These are phyloP conservation scores for Fraxinus excelsior DNA, from an alignment of 257 asterid genomes.

Conservation along the genomic window DNA sequence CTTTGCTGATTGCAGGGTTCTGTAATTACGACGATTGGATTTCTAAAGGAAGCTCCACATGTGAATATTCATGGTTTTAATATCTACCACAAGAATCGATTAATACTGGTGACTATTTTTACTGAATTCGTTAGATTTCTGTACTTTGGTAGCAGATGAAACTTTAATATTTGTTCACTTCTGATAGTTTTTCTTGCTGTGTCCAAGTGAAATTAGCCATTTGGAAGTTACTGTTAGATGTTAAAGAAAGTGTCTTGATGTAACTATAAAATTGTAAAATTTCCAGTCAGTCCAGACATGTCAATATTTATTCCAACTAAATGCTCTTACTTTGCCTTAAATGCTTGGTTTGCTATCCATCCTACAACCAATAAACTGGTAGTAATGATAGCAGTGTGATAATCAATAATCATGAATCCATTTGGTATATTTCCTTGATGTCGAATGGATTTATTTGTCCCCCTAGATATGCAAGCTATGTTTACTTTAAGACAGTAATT, in stretches of 20 bases:
- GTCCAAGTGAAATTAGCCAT: conserved; percentile 17
- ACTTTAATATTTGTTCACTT: conserved; percentile 1
- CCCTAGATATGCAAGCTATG: background rate
- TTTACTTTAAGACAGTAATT: background rate
- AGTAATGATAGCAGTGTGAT: background rate
- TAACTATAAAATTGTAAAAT: background rate
- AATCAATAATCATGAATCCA: conserved; percentile 5
- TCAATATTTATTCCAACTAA: background rate
- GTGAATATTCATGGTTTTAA: conserved; percentile 90
- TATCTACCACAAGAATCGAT: conserved; percentile 93
- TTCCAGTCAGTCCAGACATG: background rate
- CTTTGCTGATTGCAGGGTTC: conserved; percentile 55
- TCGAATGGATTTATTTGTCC: background rate
- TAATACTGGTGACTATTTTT: conserved; percentile 70
- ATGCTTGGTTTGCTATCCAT: background rate
- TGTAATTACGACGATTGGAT: conserved; percentile 79
- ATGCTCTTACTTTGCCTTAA: conserved; percentile 1
- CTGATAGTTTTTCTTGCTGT: conserved; percentile 12
- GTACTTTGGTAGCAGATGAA: background rate
- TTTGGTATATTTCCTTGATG: conserved; percentile 16
- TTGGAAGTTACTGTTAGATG: conserved; percentile 6
- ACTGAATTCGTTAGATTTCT: conserved; percentile 19
- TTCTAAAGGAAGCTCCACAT: conserved; percentile 85
- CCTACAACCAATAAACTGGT: conserved; percentile 2
- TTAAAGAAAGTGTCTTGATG: conserved; percentile 10